phyloP scores from a whole-genome alignment of 768 basidiomycete species.

The Hericium erinaceus region DNA sequence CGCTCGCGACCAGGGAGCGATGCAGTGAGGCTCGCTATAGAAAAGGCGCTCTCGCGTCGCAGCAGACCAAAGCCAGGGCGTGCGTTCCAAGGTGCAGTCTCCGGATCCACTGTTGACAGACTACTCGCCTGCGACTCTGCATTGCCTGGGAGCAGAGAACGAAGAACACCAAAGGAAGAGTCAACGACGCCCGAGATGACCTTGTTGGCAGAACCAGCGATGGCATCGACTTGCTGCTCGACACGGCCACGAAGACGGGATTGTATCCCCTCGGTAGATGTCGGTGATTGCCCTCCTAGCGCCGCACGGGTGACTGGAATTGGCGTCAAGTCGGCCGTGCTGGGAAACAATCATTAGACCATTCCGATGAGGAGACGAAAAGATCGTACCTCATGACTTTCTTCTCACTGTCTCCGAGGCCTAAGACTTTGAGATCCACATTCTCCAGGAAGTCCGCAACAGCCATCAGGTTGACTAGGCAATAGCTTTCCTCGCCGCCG shows the following conservation, averaged over 20 bases:
- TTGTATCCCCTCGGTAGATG: conserved; percentile 33
- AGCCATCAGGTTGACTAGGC: conserved; percentile 89
- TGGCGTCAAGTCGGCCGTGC: conserved; percentile 73
- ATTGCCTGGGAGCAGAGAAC: conserved; percentile 57
- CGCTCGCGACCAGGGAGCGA: conserved; percentile 49
- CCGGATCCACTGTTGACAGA: conserved; percentile 12
- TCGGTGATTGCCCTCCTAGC: conserved; percentile 31
- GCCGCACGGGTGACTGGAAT: conserved; percentile 61
- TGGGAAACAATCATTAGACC: conserved; percentile 20
- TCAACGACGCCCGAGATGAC: conserved; percentile 82
- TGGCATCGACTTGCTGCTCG: conserved; percentile 69
- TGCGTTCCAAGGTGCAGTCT: conserved; percentile 32
- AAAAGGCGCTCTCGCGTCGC: conserved; percentile 70
- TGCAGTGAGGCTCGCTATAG: conserved; percentile 69
- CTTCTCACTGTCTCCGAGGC: conserved; percentile 49
- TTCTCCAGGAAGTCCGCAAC: conserved; percentile 95
- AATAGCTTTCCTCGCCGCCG: conserved; percentile 86
- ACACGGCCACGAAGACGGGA: conserved; percentile 64
- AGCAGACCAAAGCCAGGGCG: conserved; percentile 58
- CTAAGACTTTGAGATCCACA: conserved; percentile 73
- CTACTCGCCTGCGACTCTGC: conserved; percentile 16
- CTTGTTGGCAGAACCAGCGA: conserved; percentile 75
- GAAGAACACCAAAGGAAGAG: conserved; percentile 79
- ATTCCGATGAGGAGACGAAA: neutral
- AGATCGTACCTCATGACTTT: conserved; percentile 46